Base-by-base conservation (phyloP, 2,329 filamentous ascomycete genomes). In the Trichoderma sp. region DNA sequence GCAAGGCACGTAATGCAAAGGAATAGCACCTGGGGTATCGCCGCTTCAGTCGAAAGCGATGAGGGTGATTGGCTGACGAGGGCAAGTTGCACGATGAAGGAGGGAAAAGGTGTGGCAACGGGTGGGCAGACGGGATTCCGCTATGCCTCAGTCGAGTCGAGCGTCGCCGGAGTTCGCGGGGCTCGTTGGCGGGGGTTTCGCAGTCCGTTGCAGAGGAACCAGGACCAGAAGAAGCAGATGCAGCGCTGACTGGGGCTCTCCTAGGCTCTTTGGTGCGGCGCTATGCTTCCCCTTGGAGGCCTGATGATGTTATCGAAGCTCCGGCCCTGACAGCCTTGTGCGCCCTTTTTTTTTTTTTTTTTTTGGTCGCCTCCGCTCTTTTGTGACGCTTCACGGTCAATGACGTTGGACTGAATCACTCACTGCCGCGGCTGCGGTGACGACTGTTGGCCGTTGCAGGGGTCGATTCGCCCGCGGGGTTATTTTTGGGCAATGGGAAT, bases 401-500 rank as follows among this genome's bases (percentile, higher is more conserved):
- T 63, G 60, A 63, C 60, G 60, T 39, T 28, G 50, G 50, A 55
- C 50, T 63, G 60, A 63, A 55, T 63, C 60, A 63, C 60, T 63
- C 60, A 63, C 60, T 12, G 15, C 58, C n/a, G 26, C 12, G 9
- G 17, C 45, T 2, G 59, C 30, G 15, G 48, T 28, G 41, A 30
- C 14, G 15, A 28, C 19, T 45, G 28, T n/a, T n/a, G 19, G 30
- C 21, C 15, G 50, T n/a, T 39, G 39, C 50, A 47, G 19, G 30
- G 21, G 26, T 52, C 44, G 47, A 30, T 28, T 41, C 44, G 47
- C 34, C 24, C 47, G 12, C n/a, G 50, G 58, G 34, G 21, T 30
- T 51, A 62, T 62, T 54, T 62, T 52, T 52, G 59, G 59, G 2
- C 34, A 14, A 24, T 54, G 47, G 34, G 15, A 43, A 51, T 47